Conservation (phyloP, 2,329 filamentous ascomycete genomes). For the Coniochaeta sp. region DNA sequence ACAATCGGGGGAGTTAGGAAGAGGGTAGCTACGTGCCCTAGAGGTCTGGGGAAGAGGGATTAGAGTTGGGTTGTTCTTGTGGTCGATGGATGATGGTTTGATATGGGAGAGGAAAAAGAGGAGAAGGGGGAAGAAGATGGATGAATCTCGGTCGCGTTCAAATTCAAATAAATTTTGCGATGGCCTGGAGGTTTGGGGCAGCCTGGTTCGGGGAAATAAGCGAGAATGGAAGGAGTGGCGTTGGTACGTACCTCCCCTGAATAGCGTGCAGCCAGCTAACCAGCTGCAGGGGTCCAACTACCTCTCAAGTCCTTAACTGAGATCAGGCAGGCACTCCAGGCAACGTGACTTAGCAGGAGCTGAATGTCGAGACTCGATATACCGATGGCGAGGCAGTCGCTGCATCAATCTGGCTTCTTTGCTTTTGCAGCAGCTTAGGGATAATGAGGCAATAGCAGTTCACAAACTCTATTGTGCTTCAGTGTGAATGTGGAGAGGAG, state of each 20-base stretch:
- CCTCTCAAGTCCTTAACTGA: background rate
- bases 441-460: background rate
- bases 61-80: conserved; percentile 28
- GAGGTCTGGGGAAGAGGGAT: conserved; percentile 37
- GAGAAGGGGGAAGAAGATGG: conserved; percentile 19
- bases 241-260: conserved; percentile 15
- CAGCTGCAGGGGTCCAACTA: background rate
- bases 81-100: conserved; percentile 24
- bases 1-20: conserved; percentile 55
- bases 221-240: conserved; percentile 22
- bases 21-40: conserved; percentile 92
- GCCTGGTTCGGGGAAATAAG: conserved; percentile 23
- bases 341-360: background rate
- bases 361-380: background rate
- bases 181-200: conserved; percentile 8
- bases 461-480: background rate
- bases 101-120: conserved; percentile 22
- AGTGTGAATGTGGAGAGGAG: background rate
- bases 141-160: conserved; percentile 16
- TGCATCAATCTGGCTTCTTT: background rate
- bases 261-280: background rate
- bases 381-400: background rate
- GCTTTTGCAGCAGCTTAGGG: background rate
- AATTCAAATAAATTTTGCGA: conserved; percentile 26
- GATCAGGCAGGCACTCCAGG: background rate